A percentile compares a stretch with the other conserved stretches of the same genome.
These are phyloP conservation scores for Ascochyta lentis DNA, from an alignment of 2,329 filamentous ascomycete genomes.

Conservation along the genomic window DNA sequence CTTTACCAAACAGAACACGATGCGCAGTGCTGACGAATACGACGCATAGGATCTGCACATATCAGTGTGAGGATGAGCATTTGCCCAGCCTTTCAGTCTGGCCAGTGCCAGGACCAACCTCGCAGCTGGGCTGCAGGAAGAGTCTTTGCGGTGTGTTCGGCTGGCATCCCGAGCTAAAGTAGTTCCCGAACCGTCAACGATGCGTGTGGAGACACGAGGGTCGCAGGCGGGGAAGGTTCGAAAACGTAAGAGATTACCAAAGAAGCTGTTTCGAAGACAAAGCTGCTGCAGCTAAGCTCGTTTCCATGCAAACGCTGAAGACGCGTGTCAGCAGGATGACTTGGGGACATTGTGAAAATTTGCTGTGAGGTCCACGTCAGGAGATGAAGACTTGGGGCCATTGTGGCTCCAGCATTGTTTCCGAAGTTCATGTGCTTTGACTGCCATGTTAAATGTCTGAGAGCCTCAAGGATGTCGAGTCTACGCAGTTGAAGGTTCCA, in stretches of 20 bases:
- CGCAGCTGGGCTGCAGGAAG: constrained; percentile 9
- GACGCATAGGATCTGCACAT: background rate
- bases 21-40: background rate
- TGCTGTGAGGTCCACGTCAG: constrained; percentile 24
- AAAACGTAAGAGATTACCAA: constrained; percentile 48
- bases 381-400: constrained; percentile 2
- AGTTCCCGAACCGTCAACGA: constrained; percentile 37
- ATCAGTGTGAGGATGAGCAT: background rate
- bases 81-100: background rate
- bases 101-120: background rate
- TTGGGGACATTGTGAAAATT: constrained; percentile 29
- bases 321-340: constrained; percentile 25
- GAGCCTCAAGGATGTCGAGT: background rate
- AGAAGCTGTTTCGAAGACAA: constrained; percentile 28
- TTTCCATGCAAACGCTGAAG: constrained; percentile 29
- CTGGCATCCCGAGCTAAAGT: constrained; percentile 37
- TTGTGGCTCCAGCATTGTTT: background rate
- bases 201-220: constrained; percentile 31
- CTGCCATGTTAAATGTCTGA: background rate
- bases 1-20: background rate
- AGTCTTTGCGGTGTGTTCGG: constrained; percentile 31
- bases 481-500: background rate
- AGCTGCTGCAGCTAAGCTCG: constrained; percentile 24
- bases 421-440: too few species aligned
- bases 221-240: constrained; percentile 45